phyloP scores from a whole-genome alignment of 345 rosid genomes.

The Ceriops decandra region DNA sequence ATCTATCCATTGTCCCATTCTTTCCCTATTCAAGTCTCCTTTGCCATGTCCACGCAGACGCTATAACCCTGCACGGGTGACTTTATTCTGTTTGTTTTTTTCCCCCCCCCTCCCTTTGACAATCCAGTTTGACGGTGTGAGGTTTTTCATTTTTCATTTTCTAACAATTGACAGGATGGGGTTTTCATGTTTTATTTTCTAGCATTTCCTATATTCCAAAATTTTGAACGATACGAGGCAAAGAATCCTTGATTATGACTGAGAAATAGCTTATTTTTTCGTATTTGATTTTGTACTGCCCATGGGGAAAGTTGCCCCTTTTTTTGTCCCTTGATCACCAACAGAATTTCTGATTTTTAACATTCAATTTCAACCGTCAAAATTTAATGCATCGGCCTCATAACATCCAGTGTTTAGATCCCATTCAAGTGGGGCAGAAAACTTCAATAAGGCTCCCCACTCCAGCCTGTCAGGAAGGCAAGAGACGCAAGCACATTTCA shows the following conservation, averaged over 20 bases:
- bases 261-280: too few species aligned
- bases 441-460: slow-evolving; percentile 15
- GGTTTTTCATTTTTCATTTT: too few species aligned
- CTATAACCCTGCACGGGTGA: slow-evolving; percentile 4
- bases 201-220: too few species aligned
- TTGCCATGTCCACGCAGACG: slow-evolving; percentile 2
- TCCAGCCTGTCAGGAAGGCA: slow-evolving; percentile 26
- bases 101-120: background rate
- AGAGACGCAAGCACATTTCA: slow-evolving; percentile 6
- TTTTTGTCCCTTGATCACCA: too few species aligned
- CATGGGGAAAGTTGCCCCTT: too few species aligned
- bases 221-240: too few species aligned
- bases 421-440: slow-evolving; percentile 17
- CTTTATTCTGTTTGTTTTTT: background rate
- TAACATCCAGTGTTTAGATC: background rate
- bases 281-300: too few species aligned
- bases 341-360: background rate
- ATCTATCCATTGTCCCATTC: slow-evolving; percentile 16
- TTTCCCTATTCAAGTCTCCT: slow-evolving; percentile 24
- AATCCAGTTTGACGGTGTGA: too few species aligned
- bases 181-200: too few species aligned
- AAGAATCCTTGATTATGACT: too few species aligned
- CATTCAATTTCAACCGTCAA: background rate
- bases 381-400: background rate
- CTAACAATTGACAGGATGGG: too few species aligned